Conservation (phyloP, 495 filamentous ascomycete genomes). For the Xylaria cubensis region DNA sequence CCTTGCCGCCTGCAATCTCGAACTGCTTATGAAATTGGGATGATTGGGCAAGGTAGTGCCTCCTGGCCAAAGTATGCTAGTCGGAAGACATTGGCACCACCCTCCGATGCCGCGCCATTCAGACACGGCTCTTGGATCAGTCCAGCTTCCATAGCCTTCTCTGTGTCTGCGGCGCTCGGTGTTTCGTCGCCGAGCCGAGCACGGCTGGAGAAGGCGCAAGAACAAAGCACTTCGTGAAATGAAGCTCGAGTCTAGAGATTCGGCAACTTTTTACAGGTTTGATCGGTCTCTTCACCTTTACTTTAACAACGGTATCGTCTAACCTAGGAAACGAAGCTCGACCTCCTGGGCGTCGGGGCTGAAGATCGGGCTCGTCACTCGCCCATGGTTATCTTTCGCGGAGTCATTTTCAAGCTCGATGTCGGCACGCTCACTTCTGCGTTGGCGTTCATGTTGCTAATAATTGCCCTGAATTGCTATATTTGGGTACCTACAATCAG, state of each 20-base stretch:
- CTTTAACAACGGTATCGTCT: too few species aligned
- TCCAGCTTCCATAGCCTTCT: constrained; percentile 60
- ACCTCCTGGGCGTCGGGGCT: constrained; percentile 50
- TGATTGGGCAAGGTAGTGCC: constrained; percentile 79
- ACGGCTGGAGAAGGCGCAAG: constrained; percentile 64
- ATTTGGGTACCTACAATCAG: too few species aligned
- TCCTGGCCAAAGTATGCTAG: constrained; percentile 88
- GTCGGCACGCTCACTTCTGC: background rate
- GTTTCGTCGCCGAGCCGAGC: constrained; percentile 66
- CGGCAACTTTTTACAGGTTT: constrained; percentile 83
- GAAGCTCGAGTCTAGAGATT: constrained; percentile 79
- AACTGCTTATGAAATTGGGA: constrained; percentile 98
- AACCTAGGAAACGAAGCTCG: constrained; percentile 63
- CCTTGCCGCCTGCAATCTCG: constrained; percentile 89
- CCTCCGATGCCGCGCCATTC: constrained; percentile 89
- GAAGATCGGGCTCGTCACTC: constrained; percentile 40
- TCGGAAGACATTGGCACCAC: constrained; percentile 91
- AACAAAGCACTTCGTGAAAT: constrained; percentile 83
- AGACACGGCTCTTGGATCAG: constrained; percentile 84
- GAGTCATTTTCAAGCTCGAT: constrained; percentile 67
- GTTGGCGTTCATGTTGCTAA: constrained; percentile 1
- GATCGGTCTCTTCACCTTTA: constrained; percentile 77
- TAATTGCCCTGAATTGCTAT: background rate
- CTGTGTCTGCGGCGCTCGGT: constrained; percentile 52
- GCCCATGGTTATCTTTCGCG: constrained; percentile 74